Base-by-base conservation (phyloP, 83 land plant genomes). In the Picea abies region DNA sequence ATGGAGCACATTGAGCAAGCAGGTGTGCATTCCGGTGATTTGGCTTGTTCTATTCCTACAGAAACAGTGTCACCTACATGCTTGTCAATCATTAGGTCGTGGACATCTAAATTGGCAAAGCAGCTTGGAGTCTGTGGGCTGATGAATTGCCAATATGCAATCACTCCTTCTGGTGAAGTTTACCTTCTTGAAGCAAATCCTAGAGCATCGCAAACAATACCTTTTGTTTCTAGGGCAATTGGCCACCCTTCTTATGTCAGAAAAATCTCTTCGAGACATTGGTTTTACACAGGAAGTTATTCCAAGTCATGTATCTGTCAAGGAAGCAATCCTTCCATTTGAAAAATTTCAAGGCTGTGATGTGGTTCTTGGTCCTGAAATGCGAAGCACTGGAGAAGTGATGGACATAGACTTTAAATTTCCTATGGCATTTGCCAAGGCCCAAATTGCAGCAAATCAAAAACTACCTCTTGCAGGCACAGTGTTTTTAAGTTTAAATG, bases 1-100 rank as follows among this genome's bases (percentile, higher is more conserved):
- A 97, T 97, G 99, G 99, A 97, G 88, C 99, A 97, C 85, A 96
- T 97, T 82, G 99, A 97, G 87, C 98, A 95, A 83, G 99, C 99
- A 66, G 99, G 99, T 66, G 96, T 97, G 39, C 99, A 97, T 82
- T 97, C 98, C 23, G 99, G 99, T 76, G 99, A 97, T 67, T 97
- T 98, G 22, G 99, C 99, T 14, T 97, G 99, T 82, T 87, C 90
- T 19, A 83, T 97, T 71, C 99, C 99, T 4, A 94, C 98, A 12
- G 87, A 92, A 81, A 95, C 94, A n/a, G 81, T 97, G 29, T 80
- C 93, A 11, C 47, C 83, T 1, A 85, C 83, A 64, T 94, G 92
- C 69, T 82, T 97, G 82, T 81, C 89, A 15, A 89, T 81, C 1
- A 97, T 97, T 60, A 83, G 98, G 19, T 81, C 88, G 20, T 93